A percentile compares a stretch with the other conserved stretches of the same genome.
Conservation (phyloP, 2,329 filamentous ascomycete species). For the Colletotrichum orbiculare region DNA sequence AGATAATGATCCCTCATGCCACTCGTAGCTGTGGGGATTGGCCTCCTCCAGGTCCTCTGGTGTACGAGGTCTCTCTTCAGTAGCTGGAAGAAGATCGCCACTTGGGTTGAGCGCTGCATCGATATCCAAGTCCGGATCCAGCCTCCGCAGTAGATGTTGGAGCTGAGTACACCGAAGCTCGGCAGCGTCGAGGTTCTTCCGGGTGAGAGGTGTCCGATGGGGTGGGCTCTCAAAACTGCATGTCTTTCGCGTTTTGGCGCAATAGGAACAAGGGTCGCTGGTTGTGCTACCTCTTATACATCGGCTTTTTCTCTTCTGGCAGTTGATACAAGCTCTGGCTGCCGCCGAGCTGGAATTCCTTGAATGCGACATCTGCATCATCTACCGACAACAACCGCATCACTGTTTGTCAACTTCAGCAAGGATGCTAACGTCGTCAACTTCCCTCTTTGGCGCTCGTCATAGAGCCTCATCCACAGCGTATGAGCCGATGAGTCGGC, state of each 20-base stretch:
- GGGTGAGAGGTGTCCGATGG: conserved; percentile 47
- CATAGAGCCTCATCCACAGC: too few species aligned
- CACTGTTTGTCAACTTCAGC: too few species aligned
- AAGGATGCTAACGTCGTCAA: too few species aligned
- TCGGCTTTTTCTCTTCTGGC: conserved; percentile 37
- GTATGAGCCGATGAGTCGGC: too few species aligned
- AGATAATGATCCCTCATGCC: conserved; percentile 38
- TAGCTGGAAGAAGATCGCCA: not conserved
- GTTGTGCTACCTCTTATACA: conserved; percentile 31
- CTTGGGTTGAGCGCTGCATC: conserved; percentile 33
- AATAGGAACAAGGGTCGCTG: conserved; percentile 44
- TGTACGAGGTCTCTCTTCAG: conserved; percentile 1
- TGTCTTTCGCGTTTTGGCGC: conserved; percentile 43
- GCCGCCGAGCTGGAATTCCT: conserved; percentile 4
- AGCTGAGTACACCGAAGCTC: conserved; percentile 44
- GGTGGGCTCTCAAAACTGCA: conserved; percentile 48
- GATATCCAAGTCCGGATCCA: conserved; percentile 44
- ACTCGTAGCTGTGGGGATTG: conserved; percentile 36
- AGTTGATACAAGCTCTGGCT: conserved; percentile 38
- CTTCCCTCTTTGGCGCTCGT: too few species aligned
- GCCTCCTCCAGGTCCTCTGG: conserved; percentile 19
- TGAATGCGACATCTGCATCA: not conserved
- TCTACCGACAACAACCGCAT: not conserved
- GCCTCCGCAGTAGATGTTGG: conserved; percentile 41
- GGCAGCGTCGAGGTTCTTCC: conserved; percentile 48